phyloP scores from a whole-genome alignment of 768 basidiomycete genomes.

The Tremella fuciformis region DNA sequence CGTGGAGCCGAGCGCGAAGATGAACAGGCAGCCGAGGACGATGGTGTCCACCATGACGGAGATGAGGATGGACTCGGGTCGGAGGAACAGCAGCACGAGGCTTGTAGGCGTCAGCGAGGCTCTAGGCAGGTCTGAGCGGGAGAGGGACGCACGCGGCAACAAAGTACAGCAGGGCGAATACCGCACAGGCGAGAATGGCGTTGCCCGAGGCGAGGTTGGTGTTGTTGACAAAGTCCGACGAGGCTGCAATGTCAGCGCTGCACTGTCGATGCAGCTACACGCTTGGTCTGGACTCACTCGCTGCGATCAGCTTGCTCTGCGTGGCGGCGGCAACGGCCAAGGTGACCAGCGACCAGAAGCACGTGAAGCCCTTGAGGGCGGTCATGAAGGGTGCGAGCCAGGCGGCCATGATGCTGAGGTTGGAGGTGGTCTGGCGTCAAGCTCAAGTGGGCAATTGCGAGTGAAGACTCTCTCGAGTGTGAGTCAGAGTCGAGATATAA shows the following conservation, averaged over 20 bases:
- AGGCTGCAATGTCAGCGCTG: slow-evolving; percentile 18
- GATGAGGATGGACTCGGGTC: slow-evolving; percentile 62
- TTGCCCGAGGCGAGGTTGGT: slow-evolving; percentile 31
- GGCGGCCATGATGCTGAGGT: slow-evolving; percentile 16
- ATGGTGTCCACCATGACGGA: slow-evolving; percentile 72
- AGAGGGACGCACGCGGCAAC: slow-evolving; percentile 23
- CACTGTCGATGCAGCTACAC: not conserved
- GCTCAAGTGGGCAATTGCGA: too few relatives aligned
- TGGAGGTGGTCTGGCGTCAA: too few relatives aligned
- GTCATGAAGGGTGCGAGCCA: slow-evolving; percentile 21
- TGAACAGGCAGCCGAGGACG: slow-evolving; percentile 61
- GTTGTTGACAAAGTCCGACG: slow-evolving; percentile 11
- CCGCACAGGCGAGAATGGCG: slow-evolving; percentile 32
- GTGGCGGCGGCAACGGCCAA: slow-evolving; percentile 33
- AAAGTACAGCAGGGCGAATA: slow-evolving; percentile 30
- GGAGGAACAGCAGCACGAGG: slow-evolving; percentile 26
- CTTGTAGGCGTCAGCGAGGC: slow-evolving; percentile 8
- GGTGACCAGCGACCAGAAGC: slow-evolving; percentile 38
- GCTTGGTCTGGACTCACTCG: slow-evolving; percentile 11
- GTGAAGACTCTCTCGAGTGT: too few relatives aligned
- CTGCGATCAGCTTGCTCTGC: slow-evolving; percentile 16
- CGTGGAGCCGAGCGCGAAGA: slow-evolving; percentile 56
- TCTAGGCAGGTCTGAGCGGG: not conserved
- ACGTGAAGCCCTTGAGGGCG: slow-evolving; percentile 30
- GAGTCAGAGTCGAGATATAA: too few relatives aligned